A percentile compares a stretch with the other conserved stretches of the same genome.
Conservation (phyloP, 2,329 filamentous ascomycete species). For the Myriosclerotinia duriaeana region DNA sequence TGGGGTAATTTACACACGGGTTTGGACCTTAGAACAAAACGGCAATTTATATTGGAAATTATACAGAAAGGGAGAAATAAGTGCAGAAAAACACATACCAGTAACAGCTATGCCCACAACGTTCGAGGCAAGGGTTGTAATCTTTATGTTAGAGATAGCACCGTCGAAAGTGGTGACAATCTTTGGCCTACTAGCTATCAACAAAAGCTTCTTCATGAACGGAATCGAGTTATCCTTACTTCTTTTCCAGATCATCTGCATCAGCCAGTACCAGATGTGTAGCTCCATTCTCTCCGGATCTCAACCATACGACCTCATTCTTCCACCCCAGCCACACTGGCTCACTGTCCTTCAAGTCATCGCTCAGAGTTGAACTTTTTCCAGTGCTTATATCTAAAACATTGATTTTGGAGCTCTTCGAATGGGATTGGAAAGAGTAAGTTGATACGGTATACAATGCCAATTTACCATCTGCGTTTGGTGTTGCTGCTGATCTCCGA, state of each 20-base stretch:
- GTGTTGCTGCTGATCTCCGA: slow-evolving; percentile 66
- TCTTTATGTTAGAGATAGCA: slow-evolving; percentile 58
- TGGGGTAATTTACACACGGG: too few relatives aligned
- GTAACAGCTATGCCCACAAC: slow-evolving; percentile 58
- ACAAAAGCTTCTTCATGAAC: neutral
- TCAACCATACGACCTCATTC: slow-evolving; percentile 38
- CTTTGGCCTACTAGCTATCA: slow-evolving; percentile 42
- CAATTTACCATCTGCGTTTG: slow-evolving; percentile 65
- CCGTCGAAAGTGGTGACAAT: slow-evolving; percentile 52
- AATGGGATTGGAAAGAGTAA: slow-evolving; percentile 78
- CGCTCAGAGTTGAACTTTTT: slow-evolving; percentile 63
- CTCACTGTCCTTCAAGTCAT: slow-evolving; percentile 65
- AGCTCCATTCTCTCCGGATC: slow-evolving; percentile 56
- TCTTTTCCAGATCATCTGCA: slow-evolving; percentile 33
- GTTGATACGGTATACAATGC: slow-evolving; percentile 69
- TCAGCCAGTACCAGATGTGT: slow-evolving; percentile 37
- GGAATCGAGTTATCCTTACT: slow-evolving; percentile 30
- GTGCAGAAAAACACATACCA: slow-evolving; percentile 1
- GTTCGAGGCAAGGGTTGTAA: slow-evolving; percentile 50
- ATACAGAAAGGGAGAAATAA: neutral
- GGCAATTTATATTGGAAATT: neutral
- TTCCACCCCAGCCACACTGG: slow-evolving; percentile 65
- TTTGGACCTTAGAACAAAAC: neutral
- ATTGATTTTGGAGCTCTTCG: slow-evolving; percentile 65
- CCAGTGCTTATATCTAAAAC: slow-evolving; percentile 68